Evolutionary conservation across 2,329 filamentous ascomycete genomes (phyloP).

Genomic region (Colletotrichum simmondsii): DNA sequence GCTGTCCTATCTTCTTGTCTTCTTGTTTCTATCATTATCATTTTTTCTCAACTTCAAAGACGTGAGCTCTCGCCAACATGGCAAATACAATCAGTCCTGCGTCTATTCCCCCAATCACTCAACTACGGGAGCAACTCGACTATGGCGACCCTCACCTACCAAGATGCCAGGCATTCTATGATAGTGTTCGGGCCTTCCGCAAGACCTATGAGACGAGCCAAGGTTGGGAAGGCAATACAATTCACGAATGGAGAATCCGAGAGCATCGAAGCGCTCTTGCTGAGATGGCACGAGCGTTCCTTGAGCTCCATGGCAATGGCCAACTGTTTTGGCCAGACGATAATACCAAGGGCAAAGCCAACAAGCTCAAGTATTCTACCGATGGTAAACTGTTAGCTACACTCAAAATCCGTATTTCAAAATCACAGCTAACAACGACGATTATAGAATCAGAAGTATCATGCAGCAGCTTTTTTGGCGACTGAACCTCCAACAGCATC

Average conservation of each 20-base stretch:
- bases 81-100: neutral
- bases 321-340: conserved; percentile 23
- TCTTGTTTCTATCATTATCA: neutral
- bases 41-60: neutral
- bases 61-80: neutral
- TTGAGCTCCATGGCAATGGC: conserved; percentile 15
- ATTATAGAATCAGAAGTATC: neutral
- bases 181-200: conserved; percentile 9
- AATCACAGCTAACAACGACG: neutral
- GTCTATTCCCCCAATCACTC: neutral
- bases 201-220: conserved; percentile 3
- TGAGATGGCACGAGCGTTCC: conserved; percentile 21
- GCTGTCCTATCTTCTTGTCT: too few relatives aligned
- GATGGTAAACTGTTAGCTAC: neutral
- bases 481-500: conserved; percentile 19
- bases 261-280: conserved; percentile 13
- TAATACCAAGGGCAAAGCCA: neutral
- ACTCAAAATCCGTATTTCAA: neutral
- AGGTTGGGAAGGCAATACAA: conserved; percentile 5
- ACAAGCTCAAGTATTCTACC: conserved; percentile 8
- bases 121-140: conserved; percentile 10
- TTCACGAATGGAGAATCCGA: conserved; percentile 25
- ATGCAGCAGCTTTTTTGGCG: conserved; percentile 31
- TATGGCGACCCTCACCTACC: conserved; percentile 4
- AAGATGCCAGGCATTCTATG: conserved; percentile 13